Conservation (phyloP, 192 early-diverging fungal genomes). For the Coemansia sp. region DNA sequence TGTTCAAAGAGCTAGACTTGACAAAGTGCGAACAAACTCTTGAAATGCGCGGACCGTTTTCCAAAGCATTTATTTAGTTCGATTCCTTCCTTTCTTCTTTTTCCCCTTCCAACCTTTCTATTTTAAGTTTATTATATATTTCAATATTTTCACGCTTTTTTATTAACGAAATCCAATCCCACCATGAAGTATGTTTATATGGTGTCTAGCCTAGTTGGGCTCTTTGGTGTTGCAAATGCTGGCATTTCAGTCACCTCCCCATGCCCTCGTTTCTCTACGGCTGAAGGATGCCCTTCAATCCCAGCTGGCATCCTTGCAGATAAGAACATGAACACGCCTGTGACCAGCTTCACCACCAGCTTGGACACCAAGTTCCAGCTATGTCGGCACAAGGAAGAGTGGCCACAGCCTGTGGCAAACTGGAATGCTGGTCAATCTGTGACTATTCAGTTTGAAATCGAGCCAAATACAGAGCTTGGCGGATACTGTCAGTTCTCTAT, state of each 20-base stretch:
- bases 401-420: conserved; percentile 58
- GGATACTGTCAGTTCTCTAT: conserved; percentile 73
- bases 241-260: conserved; percentile 29
- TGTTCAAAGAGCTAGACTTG: neutral
- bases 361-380: conserved; percentile 11
- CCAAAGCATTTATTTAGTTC: neutral
- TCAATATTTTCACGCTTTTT: neutral
- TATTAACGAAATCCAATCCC: neutral
- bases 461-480: conserved; percentile 58
- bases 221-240: conserved; percentile 14
- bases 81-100: conserved; percentile 3
- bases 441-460: conserved; percentile 43
- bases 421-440: conserved; percentile 55
- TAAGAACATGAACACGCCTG: conserved; percentile 35
- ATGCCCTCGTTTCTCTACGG: conserved; percentile 32
- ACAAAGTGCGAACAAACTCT: neutral
- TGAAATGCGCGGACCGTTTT: neutral
- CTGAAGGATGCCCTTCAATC: conserved; percentile 40
- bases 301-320: conserved; percentile 44
- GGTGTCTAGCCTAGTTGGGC: neutral
- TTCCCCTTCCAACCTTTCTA: neutral
- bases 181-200: conserved; percentile 8
- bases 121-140: neutral
- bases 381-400: conserved; percentile 65
- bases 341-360: conserved; percentile 10